A percentile compares a stretch with the other conserved stretches of the same genome.
These are phyloP conservation scores for Obelidium mucronatum DNA, from an alignment of 192 early-diverging fungal species.

Conservation along the genomic window DNA sequence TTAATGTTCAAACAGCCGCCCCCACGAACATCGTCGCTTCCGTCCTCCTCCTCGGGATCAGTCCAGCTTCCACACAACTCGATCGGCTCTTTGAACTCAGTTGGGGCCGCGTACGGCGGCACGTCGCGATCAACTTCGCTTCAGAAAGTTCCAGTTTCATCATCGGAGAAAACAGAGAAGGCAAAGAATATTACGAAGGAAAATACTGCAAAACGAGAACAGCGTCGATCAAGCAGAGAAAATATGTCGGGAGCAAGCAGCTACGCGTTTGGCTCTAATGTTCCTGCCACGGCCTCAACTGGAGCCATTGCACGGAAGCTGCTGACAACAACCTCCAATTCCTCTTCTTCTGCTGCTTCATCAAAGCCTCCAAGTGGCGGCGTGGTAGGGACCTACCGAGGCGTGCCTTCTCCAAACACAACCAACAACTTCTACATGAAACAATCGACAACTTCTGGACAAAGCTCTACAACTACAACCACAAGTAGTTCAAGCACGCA, in stretches of 20 bases:
- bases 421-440: not conserved
- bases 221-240: not conserved
- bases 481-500: no score
- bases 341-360: not conserved
- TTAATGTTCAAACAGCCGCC: no score
- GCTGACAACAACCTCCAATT: not conserved
- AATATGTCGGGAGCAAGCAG: not conserved
- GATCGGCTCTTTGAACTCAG: no score
- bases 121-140: no score
- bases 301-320: not conserved
- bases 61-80: no score
- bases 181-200: not conserved
- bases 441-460: no score
- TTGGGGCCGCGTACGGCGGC: no score
- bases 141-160: no score
- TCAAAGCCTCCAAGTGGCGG: not conserved
- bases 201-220: constrained; percentile 6
- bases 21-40: no score
- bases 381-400: not conserved
- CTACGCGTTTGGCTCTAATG: not conserved
- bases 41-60: no score
- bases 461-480: no score
- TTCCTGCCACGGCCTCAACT: not conserved
- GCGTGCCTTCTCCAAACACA: not conserved
- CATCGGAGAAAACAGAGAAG: no score